Conservation (phyloP, 768 basidiomycete genomes). For the Mycena rebaudengoi region DNA sequence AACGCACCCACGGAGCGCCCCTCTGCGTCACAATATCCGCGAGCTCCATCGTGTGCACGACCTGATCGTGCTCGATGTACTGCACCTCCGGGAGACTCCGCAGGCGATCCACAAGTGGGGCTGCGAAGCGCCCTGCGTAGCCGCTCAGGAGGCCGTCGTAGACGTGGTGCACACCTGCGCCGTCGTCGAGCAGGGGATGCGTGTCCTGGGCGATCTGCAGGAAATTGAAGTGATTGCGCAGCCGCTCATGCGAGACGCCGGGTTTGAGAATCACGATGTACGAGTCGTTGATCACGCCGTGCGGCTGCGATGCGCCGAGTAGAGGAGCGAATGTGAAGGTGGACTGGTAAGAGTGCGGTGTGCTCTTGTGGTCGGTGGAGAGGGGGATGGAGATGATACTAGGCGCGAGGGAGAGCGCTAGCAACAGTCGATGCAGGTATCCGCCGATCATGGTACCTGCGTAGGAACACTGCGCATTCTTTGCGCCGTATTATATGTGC, state of each 20-base stretch:
- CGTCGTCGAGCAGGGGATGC: conserved; percentile 57
- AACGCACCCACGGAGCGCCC: conserved; percentile 83
- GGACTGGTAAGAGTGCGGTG: too few species aligned
- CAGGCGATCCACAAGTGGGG: conserved; percentile 75
- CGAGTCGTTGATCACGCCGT: conserved; percentile 83
- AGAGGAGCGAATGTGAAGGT: conserved; percentile 69
- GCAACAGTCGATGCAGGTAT: too few species aligned
- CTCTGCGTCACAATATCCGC: conserved; percentile 50
- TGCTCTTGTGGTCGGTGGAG: too few species aligned
- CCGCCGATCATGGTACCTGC: too few species aligned
- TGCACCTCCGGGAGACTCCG: conserved; percentile 88
- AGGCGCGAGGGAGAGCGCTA: too few species aligned
- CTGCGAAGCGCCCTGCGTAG: conserved; percentile 84
- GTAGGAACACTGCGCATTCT: too few species aligned
- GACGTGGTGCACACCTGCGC: conserved; percentile 72
- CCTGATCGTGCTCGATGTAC: conserved; percentile 92
- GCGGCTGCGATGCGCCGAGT: conserved; percentile 61
- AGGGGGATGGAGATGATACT: too few species aligned
- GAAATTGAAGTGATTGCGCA: conserved; percentile 83
- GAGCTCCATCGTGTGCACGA: conserved; percentile 75
- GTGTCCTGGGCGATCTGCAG: conserved; percentile 66
- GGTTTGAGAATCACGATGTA: conserved; percentile 93
- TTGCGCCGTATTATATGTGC: too few species aligned
- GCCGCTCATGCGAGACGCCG: conserved; percentile 60
- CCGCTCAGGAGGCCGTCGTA: conserved; percentile 76